Percentiles rank a stretch among this genome's conserved stretches.
phyloP scores from a whole-genome alignment of 306 rosid species.

The Delonix regia region DNA sequence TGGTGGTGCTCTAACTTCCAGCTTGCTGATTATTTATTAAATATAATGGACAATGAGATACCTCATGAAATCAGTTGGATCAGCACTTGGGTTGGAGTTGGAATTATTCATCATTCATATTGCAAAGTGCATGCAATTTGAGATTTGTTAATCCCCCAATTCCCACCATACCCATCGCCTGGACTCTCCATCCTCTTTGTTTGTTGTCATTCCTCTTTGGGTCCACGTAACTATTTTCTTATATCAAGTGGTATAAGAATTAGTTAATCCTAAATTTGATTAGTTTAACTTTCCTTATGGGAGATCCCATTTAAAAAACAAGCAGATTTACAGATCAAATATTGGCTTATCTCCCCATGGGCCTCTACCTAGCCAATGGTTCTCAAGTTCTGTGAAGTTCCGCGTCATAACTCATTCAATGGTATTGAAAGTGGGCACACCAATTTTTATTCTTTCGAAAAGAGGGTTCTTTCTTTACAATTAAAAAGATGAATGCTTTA shows the following conservation, averaged over 20 bases:
- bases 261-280: background rate
- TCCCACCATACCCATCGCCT: background rate
- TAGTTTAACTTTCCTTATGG: background rate
- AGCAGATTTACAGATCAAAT: background rate
- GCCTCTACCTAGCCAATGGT: background rate
- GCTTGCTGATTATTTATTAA: background rate
- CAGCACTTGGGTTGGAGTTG: background rate
- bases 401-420: background rate
- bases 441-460: background rate
- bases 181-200: background rate
- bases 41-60: background rate
- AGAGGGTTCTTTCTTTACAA: background rate
- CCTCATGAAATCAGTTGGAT: slow-evolving; percentile 23
- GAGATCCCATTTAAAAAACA: background rate
- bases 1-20: no score
- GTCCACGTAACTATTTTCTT: background rate
- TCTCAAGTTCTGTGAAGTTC: background rate
- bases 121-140: background rate
- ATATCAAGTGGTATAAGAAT: background rate
- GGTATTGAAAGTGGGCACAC: background rate
- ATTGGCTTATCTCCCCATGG: background rate
- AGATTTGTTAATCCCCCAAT: background rate
- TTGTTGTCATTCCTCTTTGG: background rate
- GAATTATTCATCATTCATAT: background rate
- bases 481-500: background rate